These are phyloP conservation scores for Podospora pseudocomata DNA, from an alignment of 495 filamentous ascomycete genomes.

Conservation along the genomic window DNA sequence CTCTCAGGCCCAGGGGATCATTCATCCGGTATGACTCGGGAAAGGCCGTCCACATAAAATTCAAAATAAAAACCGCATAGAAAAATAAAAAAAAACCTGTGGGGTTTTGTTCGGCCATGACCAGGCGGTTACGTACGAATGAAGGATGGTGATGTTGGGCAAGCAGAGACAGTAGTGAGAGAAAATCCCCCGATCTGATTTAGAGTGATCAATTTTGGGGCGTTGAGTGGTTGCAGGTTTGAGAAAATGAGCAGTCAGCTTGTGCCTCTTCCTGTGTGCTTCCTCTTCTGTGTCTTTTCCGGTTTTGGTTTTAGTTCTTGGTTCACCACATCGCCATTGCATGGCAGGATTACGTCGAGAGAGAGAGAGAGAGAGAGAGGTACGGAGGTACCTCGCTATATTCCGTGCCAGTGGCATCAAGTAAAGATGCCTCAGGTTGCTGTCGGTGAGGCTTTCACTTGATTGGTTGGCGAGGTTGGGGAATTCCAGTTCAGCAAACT, in stretches of 20 bases:
- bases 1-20: not conserved
- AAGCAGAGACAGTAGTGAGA: not conserved
- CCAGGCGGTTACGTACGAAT: not conserved
- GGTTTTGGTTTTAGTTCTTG: not conserved
- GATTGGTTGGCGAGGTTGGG: not conserved
- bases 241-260: not conserved
- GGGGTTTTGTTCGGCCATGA: not conserved
- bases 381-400: not conserved
- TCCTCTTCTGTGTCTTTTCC: too few species aligned
- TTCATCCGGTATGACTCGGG: constrained; percentile 3
- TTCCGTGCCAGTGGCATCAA: not conserved
- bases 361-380: not conserved
- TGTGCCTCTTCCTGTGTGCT: not conserved
- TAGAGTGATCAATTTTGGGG: not conserved
- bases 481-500: not conserved
- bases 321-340: not conserved
- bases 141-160: not conserved
- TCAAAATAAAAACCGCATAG: not conserved
- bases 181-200: not conserved
- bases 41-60: not conserved
- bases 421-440: not conserved
- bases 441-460: not conserved
- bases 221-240: not conserved
- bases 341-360: not conserved
- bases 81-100: not conserved